Evolutionary conservation across 2,329 filamentous ascomycete genomes (phyloP).

Genomic region (Colletotrichum cuscutae): DNA sequence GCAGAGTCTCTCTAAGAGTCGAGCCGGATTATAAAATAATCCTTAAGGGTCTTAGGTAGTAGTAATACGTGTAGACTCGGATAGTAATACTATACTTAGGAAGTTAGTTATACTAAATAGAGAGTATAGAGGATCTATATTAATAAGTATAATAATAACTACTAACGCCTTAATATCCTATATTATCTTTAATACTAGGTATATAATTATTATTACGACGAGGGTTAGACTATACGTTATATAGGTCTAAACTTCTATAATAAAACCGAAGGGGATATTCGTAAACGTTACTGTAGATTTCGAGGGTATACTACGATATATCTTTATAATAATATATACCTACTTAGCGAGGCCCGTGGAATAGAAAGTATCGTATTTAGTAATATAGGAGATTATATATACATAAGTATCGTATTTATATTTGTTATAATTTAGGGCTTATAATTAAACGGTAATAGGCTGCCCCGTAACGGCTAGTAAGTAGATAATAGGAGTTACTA

Average conservation of each 20-base stretch:
- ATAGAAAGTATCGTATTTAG: constrained; percentile 8
- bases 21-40: no score
- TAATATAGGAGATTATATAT: neutral
- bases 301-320: neutral
- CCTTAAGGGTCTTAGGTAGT: no score
- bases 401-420: neutral
- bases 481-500: neutral
- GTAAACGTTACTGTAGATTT: neutral
- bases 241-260: neutral
- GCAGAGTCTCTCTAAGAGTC: no score
- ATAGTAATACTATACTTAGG: no score
- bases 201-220: no score
- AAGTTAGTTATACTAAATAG: no score
- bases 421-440: neutral
- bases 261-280: neutral
- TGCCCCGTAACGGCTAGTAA: neutral
- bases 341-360: neutral
- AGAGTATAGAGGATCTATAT: no score
- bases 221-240: neutral
- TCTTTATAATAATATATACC: neutral
- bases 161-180: no score
- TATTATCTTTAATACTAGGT: no score
- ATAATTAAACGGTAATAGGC: neutral
- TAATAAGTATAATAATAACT: no score
- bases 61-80: no score